Percentiles rank a stretch among this genome's conserved stretches.
phyloP scores from a whole-genome alignment of 305 asterid genomes.

The Rubia peregrina region DNA sequence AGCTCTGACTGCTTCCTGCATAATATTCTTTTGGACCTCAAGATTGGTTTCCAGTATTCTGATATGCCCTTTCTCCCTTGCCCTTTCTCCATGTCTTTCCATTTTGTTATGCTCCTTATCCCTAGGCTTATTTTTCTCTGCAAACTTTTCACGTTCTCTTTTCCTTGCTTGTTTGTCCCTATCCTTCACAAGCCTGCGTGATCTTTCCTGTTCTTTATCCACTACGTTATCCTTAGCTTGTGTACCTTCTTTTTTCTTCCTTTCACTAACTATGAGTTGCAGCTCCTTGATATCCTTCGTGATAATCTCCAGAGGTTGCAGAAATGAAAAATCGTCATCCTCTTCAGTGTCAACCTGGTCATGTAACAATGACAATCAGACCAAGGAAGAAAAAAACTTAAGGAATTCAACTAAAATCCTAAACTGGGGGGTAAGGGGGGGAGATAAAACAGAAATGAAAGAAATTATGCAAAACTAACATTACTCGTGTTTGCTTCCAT shows the following conservation, averaged over 20 bases:
- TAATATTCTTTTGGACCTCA: slow-evolving; percentile 16
- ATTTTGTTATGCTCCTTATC: slow-evolving; percentile 6
- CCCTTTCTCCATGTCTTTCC: background rate
- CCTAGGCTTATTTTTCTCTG: slow-evolving; percentile 18
- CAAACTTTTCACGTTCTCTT: slow-evolving; percentile 18
- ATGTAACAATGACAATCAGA: slow-evolving; percentile 13
- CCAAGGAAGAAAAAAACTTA: background rate
- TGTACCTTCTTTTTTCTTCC: slow-evolving; percentile 17
- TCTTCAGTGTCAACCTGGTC: slow-evolving; percentile 28
- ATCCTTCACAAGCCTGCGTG: slow-evolving; percentile 15
- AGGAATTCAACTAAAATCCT: background rate
- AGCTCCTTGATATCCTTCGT: slow-evolving; percentile 32
- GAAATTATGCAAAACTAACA: slow-evolving; percentile 30
- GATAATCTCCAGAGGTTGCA: slow-evolving; percentile 39
- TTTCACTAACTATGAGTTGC: slow-evolving; percentile 22
- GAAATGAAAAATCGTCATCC: slow-evolving; percentile 29
- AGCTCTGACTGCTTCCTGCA: slow-evolving; percentile 18
- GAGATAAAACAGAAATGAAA: slow-evolving; percentile 8
- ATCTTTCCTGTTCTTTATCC: slow-evolving; percentile 15
- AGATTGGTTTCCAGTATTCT: slow-evolving; percentile 7
- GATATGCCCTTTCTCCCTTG: background rate
- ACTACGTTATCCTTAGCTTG: slow-evolving; percentile 23
- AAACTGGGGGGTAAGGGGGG: background rate
- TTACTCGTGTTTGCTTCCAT: slow-evolving; percentile 43
- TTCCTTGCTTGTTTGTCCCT: slow-evolving; percentile 20